These are phyloP conservation scores for Ganoderma boninense DNA, from an alignment of 1,284 basidiomycete genomes.

Conservation along the genomic window DNA sequence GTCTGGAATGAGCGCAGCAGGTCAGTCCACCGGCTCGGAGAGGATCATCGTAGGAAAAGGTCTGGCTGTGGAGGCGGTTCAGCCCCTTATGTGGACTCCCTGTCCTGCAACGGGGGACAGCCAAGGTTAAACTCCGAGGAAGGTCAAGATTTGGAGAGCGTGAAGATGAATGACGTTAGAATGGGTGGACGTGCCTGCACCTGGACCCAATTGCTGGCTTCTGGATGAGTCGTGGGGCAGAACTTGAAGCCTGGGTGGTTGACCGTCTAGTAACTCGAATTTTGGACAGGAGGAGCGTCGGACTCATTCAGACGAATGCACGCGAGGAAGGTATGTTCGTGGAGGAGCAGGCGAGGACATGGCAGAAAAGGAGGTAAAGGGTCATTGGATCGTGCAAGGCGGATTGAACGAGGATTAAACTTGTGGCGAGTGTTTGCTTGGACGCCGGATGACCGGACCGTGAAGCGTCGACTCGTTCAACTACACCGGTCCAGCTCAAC, in stretches of 20 bases:
- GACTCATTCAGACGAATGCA: background rate
- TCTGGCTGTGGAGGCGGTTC: background rate
- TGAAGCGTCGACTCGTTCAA: too few species aligned
- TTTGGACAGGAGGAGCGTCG: background rate
- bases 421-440: background rate
- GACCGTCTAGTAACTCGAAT: background rate
- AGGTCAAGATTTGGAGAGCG: background rate
- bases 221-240: background rate
- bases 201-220: background rate
- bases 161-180: background rate
- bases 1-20: background rate
- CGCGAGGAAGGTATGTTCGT: background rate
- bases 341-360: background rate
- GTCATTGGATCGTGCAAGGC: background rate
- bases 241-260: background rate
- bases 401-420: background rate
- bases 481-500: too few species aligned
- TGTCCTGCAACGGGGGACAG: background rate
- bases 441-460: background rate
- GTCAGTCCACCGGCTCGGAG: background rate
- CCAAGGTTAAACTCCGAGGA: background rate
- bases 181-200: background rate
- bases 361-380: background rate
- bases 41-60: background rate
- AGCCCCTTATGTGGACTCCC: background rate